Conservation (phyloP, 2,329 filamentous ascomycete species). For the Trichoderma atrobrunneum region DNA sequence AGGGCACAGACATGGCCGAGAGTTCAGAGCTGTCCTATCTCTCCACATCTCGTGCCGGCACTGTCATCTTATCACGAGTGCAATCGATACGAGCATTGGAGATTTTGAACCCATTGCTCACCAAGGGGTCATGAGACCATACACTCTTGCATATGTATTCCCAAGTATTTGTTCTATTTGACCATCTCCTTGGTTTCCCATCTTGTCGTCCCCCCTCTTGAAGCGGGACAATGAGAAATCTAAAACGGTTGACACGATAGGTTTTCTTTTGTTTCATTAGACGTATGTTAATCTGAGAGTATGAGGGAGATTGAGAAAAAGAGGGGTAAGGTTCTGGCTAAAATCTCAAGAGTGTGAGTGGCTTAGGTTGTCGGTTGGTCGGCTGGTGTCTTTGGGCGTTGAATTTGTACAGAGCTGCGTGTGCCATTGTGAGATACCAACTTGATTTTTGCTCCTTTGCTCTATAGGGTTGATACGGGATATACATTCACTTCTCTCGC, state of each 20-base stretch:
- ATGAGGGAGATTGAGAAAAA: neutral
- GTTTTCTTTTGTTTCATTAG: neutral
- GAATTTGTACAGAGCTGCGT: conserved; percentile 19
- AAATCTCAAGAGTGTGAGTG: neutral
- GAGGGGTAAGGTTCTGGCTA: neutral
- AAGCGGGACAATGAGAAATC: neutral
- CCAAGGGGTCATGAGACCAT: conserved; percentile 30
- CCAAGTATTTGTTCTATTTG: neutral
- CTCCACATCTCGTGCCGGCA: conserved; percentile 82
- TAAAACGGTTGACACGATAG: neutral
- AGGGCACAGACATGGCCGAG: conserved; percentile 58
- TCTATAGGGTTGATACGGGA: neutral
- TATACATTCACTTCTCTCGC: neutral
- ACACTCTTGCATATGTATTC: neutral
- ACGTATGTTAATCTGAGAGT: neutral
- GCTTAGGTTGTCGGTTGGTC: neutral
- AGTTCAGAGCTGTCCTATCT: conserved; percentile 83
- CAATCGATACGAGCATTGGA: conserved; percentile 71
- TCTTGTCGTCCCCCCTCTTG: neutral
- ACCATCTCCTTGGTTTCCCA: too few species aligned
- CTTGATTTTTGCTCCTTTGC: conserved; percentile 20
- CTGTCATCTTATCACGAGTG: conserved; percentile 77
- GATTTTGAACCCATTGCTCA: conserved; percentile 58
- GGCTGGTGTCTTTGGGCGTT: conserved; percentile 24
- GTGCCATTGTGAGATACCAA: conserved; percentile 28